Percentiles rank a stretch among this genome's conserved stretches.
Conservation (phyloP, 768 basidiomycete species). For the Sporobolomyces phaffii region DNA sequence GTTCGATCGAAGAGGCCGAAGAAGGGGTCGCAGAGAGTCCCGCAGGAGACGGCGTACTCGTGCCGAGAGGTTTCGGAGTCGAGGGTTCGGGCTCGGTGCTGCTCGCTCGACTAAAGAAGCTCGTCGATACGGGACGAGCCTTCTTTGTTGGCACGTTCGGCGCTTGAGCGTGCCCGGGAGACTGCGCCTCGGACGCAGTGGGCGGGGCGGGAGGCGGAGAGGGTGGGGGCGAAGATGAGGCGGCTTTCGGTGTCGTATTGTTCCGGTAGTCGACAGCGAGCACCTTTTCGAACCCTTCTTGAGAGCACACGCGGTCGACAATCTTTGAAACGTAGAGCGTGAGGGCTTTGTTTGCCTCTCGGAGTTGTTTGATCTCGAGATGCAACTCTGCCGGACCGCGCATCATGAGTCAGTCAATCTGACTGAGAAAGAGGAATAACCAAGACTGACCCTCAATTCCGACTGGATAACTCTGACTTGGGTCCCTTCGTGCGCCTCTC, state of each 20-base stretch:
- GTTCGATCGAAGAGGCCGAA: neutral
- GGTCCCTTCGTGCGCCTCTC: constrained; percentile 14
- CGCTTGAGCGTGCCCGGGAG: no score
- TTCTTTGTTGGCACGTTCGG: constrained; percentile 7
- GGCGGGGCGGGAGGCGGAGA: neutral
- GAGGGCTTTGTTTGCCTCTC: constrained; percentile 54
- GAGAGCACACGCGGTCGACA: constrained; percentile 89
- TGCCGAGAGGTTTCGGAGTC: neutral
- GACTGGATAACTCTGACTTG: constrained; percentile 7
- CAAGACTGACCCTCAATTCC: constrained; percentile 1
- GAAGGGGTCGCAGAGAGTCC: constrained; percentile 4
- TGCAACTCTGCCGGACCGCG: constrained; percentile 5
- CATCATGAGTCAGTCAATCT: neutral
- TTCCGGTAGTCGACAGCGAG: constrained; percentile 64
- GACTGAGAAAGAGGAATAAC: no score
- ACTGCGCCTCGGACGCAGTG: neutral
- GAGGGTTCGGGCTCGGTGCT: constrained; percentile 1
- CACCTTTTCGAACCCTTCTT: constrained; percentile 95
- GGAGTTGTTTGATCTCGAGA: constrained; percentile 33
- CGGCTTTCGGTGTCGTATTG: constrained; percentile 20
- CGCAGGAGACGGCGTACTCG: neutral
- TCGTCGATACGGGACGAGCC: constrained; percentile 9
- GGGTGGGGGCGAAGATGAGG: neutral
- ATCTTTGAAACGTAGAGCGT: constrained; percentile 96
- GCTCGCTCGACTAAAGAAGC: constrained; percentile 38